A percentile compares a stretch with the other conserved stretches of the same genome.
Conservation (phyloP, 1,139 yeast genomes). For the Candida tetrigidarum region DNA sequence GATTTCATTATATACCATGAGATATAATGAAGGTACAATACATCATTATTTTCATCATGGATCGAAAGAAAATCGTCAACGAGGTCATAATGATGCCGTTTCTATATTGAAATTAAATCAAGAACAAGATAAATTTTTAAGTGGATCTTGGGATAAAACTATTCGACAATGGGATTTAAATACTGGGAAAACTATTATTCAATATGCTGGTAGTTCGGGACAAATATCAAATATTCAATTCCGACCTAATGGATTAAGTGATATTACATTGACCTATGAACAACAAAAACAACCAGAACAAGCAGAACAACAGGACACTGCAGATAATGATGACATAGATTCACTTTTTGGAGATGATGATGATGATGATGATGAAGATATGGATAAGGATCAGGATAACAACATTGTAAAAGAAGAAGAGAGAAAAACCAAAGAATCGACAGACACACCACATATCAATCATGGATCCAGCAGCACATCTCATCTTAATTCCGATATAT, state of each 20-base stretch:
- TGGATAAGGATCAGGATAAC: too few relatives aligned
- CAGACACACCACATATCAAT: conserved; percentile 21
- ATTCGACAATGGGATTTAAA: conserved; percentile 85
- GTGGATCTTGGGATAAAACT: conserved; percentile 91
- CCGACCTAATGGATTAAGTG: conserved; percentile 72
- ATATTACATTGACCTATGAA: conserved; percentile 24
- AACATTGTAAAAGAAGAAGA: conserved; percentile 19
- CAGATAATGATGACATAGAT: conserved; percentile 45
- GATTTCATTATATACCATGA: conserved; percentile 78
- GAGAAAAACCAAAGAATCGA: conserved; percentile 26
- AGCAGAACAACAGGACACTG: conserved; percentile 43
- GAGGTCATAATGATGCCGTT: conserved; percentile 72
- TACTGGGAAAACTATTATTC: conserved; percentile 59
- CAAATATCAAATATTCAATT: conserved; percentile 80
- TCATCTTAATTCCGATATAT: conserved; percentile 56
- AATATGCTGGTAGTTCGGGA: conserved; percentile 64
- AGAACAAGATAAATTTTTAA: conserved; percentile 62
- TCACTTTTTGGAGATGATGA: conserved; percentile 47
- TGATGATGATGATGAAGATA: conserved; percentile 41
- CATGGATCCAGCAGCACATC: conserved; percentile 24
- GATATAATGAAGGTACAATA: conserved; percentile 82
- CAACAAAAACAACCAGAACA: conserved; percentile 1
- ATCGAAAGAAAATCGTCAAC: conserved; percentile 19
- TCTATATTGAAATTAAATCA: conserved; percentile 69
- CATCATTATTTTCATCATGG: conserved; percentile 71